phyloP scores from a whole-genome alignment of 1,284 basidiomycete genomes.

The Schizophyllum commune region DNA sequence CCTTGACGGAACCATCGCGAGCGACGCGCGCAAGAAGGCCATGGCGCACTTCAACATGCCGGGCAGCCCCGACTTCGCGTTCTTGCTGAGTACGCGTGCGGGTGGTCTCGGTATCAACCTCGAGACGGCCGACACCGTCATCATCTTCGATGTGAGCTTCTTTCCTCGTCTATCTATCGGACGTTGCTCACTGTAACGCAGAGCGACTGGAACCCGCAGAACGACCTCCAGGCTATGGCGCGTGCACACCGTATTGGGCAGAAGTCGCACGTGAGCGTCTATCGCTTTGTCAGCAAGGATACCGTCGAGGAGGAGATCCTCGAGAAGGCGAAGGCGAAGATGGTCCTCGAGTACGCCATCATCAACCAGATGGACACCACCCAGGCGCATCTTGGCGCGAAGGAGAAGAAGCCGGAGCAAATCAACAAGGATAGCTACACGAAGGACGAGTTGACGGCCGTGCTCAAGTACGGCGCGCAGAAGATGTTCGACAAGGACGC shows the following conservation, averaged over 20 bases:
- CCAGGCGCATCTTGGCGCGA: constrained; percentile 89
- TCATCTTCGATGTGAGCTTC: constrained; percentile 89
- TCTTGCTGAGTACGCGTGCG: constrained; percentile 93
- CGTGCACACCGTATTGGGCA: constrained; percentile 96
- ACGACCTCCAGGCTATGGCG: constrained; percentile 98
- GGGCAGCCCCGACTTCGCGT: constrained; percentile 93
- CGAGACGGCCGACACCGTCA: constrained; percentile 96
- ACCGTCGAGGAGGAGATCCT: constrained; percentile 99
- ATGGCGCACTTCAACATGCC: constrained; percentile 98
- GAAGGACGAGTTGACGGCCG: constrained; percentile 97
- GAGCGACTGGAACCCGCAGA: constrained; percentile 97
- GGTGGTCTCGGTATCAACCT: constrained; percentile 98
- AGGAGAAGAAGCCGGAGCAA: constrained; percentile 60
- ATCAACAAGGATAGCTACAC: constrained; percentile 82
- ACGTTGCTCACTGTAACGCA: constrained; percentile 26
- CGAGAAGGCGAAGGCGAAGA: constrained; percentile 97
- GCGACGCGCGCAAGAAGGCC: constrained; percentile 85
- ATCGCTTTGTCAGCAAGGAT: constrained; percentile 97
- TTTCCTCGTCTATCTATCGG: not conserved
- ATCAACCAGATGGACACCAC: constrained; percentile 99
- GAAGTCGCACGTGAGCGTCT: constrained; percentile 97
- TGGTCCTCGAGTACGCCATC: constrained; percentile 97
- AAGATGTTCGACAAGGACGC: constrained; percentile 99
- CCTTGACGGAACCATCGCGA: constrained; percentile 92
- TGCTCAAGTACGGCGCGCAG: constrained; percentile 97